Base-by-base conservation (phyloP, 768 basidiomycete species). In the Phlebiopsis gigantea region DNA sequence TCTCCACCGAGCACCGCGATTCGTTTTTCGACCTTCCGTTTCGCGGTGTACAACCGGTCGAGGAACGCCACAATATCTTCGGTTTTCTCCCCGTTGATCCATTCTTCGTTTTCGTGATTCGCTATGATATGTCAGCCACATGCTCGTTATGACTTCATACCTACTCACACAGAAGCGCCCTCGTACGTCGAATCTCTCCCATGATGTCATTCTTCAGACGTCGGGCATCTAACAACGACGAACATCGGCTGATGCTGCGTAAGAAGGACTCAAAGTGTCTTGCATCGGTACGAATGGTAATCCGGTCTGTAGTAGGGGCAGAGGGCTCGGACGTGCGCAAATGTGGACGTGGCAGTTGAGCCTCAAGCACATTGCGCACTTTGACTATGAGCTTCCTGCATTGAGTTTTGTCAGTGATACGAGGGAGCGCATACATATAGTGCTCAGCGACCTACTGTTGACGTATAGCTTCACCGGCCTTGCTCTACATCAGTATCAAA, bases 261-360 rank as follows among this genome's bases (percentile, higher is more conserved):
- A 98, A 73, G 69, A 98, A 98, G 0, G 86, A 87, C 62, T 98
- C 95, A 63, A 98, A 98, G 56, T 94, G 88, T 46, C 86, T 84
- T 7, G 80, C 64, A 63, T 88, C 84, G 1, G 93, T 96, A 28
- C 84, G 82, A 57, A 89, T 84, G 1, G 91, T 94, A 63, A 95
- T 94, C 8, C 77, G 75, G 62, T 90, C 90, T 45, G 83, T 79
- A 1, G 79, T 72, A 17, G 76, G 67, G 21, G 75, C 62, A 17
- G 69, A 67, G 2, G 72, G 68, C 4, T 78, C 73, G n/a, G 77
- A 57, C 43, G 78, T 49, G 24, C 69, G 75, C 52, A 72, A 70
- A 47, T 76, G 71, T 15, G 80, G 73, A 53, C 78, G 79, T 15
- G 88, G 87, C 15, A 87, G 78, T 63, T 92, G 90, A 0, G 87